phyloP scores from a whole-genome alignment of 164 flowering plant species.

The Berberis thunbergii region DNA sequence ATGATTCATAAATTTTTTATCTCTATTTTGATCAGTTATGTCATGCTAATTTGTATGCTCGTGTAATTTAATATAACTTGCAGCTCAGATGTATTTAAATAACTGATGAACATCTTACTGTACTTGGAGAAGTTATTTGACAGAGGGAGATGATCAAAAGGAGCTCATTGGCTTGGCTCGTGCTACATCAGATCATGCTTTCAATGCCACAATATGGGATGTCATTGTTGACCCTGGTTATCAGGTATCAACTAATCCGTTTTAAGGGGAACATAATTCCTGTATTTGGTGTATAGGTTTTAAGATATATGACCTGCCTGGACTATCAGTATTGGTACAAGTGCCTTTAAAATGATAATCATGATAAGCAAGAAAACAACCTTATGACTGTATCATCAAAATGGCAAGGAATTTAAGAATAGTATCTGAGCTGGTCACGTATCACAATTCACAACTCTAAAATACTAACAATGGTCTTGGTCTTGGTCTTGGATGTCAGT shows the following conservation, averaged over 20 bases:
- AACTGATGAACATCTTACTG: constrained; percentile 64
- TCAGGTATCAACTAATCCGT: constrained; percentile 44
- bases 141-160: constrained; percentile 63
- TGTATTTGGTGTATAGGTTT: background rate
- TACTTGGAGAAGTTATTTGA: constrained; percentile 85
- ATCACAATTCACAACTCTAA: too few species aligned
- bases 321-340: too few species aligned
- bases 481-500: too few species aligned
- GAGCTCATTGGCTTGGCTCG: constrained; percentile 96
- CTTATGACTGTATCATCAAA: too few species aligned
- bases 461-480: too few species aligned
- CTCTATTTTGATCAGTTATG: background rate
- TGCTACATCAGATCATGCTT: constrained; percentile 96
- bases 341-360: too few species aligned
- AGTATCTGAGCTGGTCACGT: too few species aligned
- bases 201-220: constrained; percentile 99
- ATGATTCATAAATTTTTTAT: background rate
- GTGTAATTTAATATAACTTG: constrained; percentile 9
- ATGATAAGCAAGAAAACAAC: too few species aligned
- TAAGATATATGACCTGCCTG: too few species aligned
- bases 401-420: too few species aligned
- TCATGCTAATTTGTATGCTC: constrained; percentile 12
- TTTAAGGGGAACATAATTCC: background rate
- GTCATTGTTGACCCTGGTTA: constrained; percentile 87
- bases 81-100: constrained; percentile 22